These are phyloP conservation scores for Podaxis carcinomalis DNA, from an alignment of 768 basidiomycete genomes.

Conservation along the genomic window DNA sequence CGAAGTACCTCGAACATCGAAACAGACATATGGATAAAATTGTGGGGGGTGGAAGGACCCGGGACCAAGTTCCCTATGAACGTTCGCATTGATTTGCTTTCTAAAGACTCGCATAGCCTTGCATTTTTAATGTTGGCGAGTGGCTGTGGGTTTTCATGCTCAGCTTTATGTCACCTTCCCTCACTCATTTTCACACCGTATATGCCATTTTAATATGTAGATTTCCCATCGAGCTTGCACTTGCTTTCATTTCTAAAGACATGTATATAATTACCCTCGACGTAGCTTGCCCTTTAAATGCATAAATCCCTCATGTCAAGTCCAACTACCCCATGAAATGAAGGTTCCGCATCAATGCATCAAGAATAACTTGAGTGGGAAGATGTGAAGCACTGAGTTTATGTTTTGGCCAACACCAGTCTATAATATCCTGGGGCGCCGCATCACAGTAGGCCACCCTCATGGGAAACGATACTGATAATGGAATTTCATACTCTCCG, in stretches of 20 bases:
- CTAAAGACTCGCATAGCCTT: background rate
- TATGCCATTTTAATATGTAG: background rate
- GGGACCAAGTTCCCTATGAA: background rate
- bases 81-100: background rate
- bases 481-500: background rate
- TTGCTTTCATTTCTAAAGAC: background rate
- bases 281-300: background rate
- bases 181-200: background rate
- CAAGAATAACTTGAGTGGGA: background rate
- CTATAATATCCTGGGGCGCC: no score
- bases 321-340: background rate
- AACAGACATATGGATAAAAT: conserved; percentile 1
- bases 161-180: background rate
- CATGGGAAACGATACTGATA: background rate
- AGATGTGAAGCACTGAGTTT: background rate
- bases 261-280: background rate
- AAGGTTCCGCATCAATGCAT: background rate
- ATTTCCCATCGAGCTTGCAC: background rate
- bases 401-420: background rate
- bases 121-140: background rate
- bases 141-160: background rate
- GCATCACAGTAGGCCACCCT: background rate
- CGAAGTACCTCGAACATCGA: conserved; percentile 10
- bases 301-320: background rate
- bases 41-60: background rate